Evolutionary conservation across 192 early-diverging fungal genomes (phyloP), one percentile per base, ranked within the genome.

Genomic region (Coemansia sp.): DNA sequence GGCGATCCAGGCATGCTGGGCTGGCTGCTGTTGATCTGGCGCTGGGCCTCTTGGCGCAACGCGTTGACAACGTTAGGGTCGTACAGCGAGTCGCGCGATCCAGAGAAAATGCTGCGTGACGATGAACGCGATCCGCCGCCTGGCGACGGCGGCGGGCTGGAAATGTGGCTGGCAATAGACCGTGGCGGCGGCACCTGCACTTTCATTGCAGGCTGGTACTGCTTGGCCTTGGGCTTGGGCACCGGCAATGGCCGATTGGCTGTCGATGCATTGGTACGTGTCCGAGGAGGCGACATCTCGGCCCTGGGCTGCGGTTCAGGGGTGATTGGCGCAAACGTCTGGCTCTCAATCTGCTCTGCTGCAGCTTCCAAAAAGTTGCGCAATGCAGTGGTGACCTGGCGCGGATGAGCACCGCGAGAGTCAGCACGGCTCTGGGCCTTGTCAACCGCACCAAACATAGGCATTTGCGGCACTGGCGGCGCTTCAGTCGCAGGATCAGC

Each of bases 321-420:
- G 0, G 71, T 57, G 22, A 64, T 57, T 0, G 67, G 77, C 3
- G 66, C 45, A 37, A 75, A 53, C 37, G 77, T 65, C 58, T 65
- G 62, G 56, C 59, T 75, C 53, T 82, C 79, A 24, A 82, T 73
- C 75, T 82, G 79, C 67, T 76, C 75, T 5, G 79, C 79, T 0
- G 79, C 79, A 0, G 73, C 79, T 11, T 82, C 79, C 25, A 82
- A 62, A 55, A 82, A 82, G 64, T 70, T 73, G 53, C 79, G 73
- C 67, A 82, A 32, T 1, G 79, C 79, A 15, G 73, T 69, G 32
- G 73, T 75, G 48, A 81, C 69, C 1, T 64, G 47, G 8, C 66
- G 72, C 21, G 78, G 73, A 19, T 37, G 43, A n/a, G 57, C 48
- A 35, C 7, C 62, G 3, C 24, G 41, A 25, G 35, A 37, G 49